These are phyloP conservation scores for Conoideocrella luteorostrata DNA, from an alignment of 2,329 filamentous ascomycete genomes.

Conservation along the genomic window DNA sequence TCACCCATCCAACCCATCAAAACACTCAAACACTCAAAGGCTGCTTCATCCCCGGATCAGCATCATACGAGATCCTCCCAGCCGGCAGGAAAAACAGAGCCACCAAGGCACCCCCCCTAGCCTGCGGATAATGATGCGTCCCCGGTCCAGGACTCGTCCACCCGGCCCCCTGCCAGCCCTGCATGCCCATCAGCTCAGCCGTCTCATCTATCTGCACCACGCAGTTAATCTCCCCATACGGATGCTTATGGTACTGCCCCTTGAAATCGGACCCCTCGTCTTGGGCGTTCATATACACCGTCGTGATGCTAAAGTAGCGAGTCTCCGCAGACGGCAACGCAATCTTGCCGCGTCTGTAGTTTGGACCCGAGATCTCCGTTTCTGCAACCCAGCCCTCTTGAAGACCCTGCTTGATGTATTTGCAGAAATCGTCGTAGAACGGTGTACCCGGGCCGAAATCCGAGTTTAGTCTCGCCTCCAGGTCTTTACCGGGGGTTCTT, in stretches of 20 bases:
- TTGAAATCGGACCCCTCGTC: conserved; percentile 38
- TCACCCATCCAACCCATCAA: too few species aligned
- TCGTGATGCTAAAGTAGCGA: conserved; percentile 48
- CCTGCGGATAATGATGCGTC: conserved; percentile 51
- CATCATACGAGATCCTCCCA: conserved; percentile 45
- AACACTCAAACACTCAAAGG: conserved; percentile 18
- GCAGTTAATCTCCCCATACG: conserved; percentile 51
- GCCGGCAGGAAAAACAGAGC: conserved; percentile 50
- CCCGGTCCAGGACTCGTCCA: conserved; percentile 50
- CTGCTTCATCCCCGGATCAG: conserved; percentile 35
- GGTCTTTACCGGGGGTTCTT: conserved; percentile 39
- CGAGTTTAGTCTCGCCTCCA: conserved; percentile 36
- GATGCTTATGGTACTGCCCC: conserved; percentile 48
- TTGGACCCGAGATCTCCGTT: conserved; percentile 35
- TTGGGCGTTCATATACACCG: conserved; percentile 52
- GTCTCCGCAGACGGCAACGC: conserved; percentile 37
- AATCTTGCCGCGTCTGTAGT: conserved; percentile 42
- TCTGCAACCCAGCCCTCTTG: conserved; percentile 39
- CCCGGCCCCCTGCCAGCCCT: conserved; percentile 48
- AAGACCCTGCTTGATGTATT: conserved; percentile 31
- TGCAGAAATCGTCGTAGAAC: conserved; percentile 36
- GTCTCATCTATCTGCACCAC: conserved; percentile 42
- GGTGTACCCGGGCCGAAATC: conserved; percentile 36
- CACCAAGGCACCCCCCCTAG: conserved; percentile 41
- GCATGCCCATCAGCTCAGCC: conserved; percentile 48